A percentile compares a stretch with the other conserved stretches of the same genome.
phyloP scores from a whole-genome alignment of 257 asterid genomes.

The Ilex asprella region DNA sequence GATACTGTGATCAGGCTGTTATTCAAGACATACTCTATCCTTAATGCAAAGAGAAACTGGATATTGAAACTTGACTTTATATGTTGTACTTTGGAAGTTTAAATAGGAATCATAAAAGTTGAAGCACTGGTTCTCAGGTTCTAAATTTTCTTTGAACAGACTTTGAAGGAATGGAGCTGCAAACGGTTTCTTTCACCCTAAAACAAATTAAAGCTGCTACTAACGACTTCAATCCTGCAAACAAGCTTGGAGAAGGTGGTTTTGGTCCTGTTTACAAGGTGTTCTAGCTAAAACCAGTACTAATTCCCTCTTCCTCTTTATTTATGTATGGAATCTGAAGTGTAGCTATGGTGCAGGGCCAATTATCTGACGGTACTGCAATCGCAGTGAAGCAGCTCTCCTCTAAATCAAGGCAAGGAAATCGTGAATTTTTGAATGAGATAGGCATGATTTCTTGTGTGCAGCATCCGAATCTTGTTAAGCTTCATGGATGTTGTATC shows the following conservation, averaged over 20 bases:
- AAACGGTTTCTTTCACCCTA: slow-evolving; percentile 56
- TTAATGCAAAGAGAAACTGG: too few species aligned
- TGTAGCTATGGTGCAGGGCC: slow-evolving; percentile 42
- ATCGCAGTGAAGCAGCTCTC: slow-evolving; percentile 28
- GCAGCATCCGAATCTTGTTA: slow-evolving; percentile 82
- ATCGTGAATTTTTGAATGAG: slow-evolving; percentile 75
- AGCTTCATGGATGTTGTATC: slow-evolving; percentile 76
- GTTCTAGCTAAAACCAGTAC: slow-evolving; percentile 1
- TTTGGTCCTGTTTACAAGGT: slow-evolving; percentile 87
- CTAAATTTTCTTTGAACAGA: slow-evolving; percentile 26
- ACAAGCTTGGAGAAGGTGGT: slow-evolving; percentile 95
- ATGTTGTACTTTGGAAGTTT: too few species aligned
- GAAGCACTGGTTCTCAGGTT: not conserved
- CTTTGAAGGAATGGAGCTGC: slow-evolving; percentile 54
- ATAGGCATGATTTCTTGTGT: slow-evolving; percentile 80
- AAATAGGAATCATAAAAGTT: too few species aligned
- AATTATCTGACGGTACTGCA: slow-evolving; percentile 56
- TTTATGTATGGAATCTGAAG: slow-evolving; percentile 12
- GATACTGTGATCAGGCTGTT: not conserved
- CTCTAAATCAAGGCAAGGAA: slow-evolving; percentile 73
- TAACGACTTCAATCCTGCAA: slow-evolving; percentile 57
- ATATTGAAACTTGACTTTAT: too few species aligned
- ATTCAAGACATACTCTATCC: too few species aligned
- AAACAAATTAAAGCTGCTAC: slow-evolving; percentile 82
- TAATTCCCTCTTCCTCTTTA: not conserved